These are phyloP conservation scores for Avicennia marina DNA, from an alignment of 257 asterid species.

Conservation along the genomic window DNA sequence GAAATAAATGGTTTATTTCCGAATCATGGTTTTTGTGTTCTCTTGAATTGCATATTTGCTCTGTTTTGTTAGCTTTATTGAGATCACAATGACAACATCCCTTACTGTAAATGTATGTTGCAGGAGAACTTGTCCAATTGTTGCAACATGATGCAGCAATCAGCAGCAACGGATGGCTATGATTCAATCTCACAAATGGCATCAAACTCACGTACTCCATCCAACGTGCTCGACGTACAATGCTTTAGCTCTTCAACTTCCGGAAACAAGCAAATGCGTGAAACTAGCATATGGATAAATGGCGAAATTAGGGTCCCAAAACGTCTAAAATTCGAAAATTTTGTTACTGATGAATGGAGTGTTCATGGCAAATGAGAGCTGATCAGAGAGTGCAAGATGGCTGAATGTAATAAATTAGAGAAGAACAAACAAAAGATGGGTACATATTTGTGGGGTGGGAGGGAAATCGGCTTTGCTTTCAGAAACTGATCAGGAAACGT, in stretches of 20 bases:
- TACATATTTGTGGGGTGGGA: too few species aligned
- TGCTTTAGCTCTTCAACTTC: slow-evolving; percentile 20
- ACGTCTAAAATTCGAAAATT: background rate
- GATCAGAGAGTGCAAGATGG: background rate
- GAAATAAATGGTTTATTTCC: too few species aligned
- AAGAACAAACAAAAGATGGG: too few species aligned
- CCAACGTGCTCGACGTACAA: slow-evolving; percentile 29
- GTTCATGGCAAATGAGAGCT: too few species aligned
- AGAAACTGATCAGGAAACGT: too few species aligned
- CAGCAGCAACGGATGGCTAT: slow-evolving; percentile 23
- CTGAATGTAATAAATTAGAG: too few species aligned
- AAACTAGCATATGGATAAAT: background rate
- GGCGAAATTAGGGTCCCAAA: background rate
- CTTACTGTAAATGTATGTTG: background rate
- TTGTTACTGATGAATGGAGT: too few species aligned
- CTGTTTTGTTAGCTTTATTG: background rate
- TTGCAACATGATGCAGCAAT: slow-evolving; percentile 21
- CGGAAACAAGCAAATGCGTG: slow-evolving; percentile 2
- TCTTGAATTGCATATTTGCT: background rate
- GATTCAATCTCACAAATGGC: slow-evolving; percentile 19
- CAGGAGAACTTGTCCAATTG: slow-evolving; percentile 32
- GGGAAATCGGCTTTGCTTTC: too few species aligned
- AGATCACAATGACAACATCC: background rate
- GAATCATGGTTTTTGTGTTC: too few species aligned
- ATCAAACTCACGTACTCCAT: slow-evolving; percentile 34